Base-by-base conservation (phyloP, 768 basidiomycete genomes). In the Dioszegia hungarica region DNA sequence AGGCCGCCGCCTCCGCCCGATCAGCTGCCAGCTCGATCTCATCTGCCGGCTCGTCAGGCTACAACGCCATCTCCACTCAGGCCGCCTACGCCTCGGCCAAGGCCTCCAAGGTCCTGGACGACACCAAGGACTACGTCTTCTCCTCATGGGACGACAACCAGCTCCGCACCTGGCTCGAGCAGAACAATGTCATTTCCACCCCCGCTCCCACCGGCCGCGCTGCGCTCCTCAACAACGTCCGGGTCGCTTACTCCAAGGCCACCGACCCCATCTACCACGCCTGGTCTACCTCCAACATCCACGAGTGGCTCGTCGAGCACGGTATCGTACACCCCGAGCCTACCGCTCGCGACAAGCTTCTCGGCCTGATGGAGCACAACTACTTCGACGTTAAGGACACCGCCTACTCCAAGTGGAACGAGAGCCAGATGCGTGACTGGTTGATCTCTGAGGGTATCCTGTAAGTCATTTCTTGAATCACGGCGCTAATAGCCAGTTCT, bases 251-350 rank as follows among this genome's bases (percentile, higher is more conserved):
- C 70, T 82, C 82, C 36, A 79, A 80, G 47, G 56, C 60, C 17
- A 79, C 83, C 5, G 69, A 84, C 20, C 87, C 87, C 2, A 75
- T 87, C 34, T 98, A 88, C 84, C 79, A 88, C 20, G 82, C 85
- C 2, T 98, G 94, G 93, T 86, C 85, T 52, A 86, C 89, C 71
- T 86, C 84, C 2, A 88, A 89, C 72, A 83, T 92, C 48, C 85
- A 85, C 54, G 79, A 86, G 56, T 97, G 93, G 92, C 86, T 95
- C 43, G 78, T 89, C 14, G 76, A 82, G 9, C 90, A 91, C 73
- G 82, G 85, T 56, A 77, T 95, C 62, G 79, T 91, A 66, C 81
- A 86, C 68, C 76, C 84, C 66, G 83, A 84, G 57, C 84, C 85
- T 54, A 77, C 78, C 48, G 65, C 67, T 22, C 81, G 84, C 39